Conservation (phyloP, 345 rosid genomes). For the Angophora floribunda region DNA sequence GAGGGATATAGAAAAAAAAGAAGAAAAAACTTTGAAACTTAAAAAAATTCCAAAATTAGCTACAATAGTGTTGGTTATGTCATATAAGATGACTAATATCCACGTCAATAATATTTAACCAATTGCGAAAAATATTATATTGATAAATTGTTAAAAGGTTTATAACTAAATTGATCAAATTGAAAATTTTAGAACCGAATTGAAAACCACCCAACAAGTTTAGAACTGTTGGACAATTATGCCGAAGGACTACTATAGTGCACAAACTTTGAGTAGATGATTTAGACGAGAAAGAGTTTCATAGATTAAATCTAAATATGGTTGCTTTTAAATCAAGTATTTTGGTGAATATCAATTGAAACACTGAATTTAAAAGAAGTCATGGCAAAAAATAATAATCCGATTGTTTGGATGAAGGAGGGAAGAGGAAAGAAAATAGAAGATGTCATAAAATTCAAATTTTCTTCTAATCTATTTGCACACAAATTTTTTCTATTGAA, state of each 20-base stretch:
- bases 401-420: not conserved
- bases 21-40: not conserved
- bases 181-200: not conserved
- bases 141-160: not conserved
- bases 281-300: not conserved
- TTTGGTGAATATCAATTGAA: not conserved
- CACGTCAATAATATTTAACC: not conserved
- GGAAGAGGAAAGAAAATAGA: not conserved
- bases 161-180: too few species aligned
- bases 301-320: not conserved
- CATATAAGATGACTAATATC: not conserved
- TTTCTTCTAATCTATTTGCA: not conserved
- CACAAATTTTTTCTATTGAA: not conserved
- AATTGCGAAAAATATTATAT: not conserved
- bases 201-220: not conserved
- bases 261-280: not conserved
- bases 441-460: not conserved
- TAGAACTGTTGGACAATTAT: not conserved
- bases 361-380: not conserved
- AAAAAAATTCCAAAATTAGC: not conserved
- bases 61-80: rapidly evolving
- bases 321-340: not conserved
- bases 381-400: not conserved
- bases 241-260: not conserved
- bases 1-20: not conserved